Evolutionary conservation across 306 rosid species (phyloP).

Genomic region (Sechiopsis laciniata): DNA sequence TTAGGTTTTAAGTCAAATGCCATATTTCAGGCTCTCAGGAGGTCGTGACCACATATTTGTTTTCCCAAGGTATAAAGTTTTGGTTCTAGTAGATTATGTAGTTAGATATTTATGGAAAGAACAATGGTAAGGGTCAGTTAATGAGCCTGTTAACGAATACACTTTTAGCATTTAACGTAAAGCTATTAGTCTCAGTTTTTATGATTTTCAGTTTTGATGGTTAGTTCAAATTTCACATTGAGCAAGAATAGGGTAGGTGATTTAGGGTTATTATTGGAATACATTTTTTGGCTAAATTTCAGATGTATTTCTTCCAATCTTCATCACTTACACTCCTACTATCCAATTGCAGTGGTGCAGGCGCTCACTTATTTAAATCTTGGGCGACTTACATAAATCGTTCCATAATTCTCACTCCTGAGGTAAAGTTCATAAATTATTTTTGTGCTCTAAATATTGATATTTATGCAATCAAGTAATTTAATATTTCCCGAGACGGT

Average conservation of each 20-base stretch:
- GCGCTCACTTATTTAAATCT: conserved; percentile 91
- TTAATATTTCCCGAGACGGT: neutral
- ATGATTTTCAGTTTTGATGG: neutral
- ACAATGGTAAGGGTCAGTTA: neutral
- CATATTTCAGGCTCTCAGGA: conserved; percentile 85
- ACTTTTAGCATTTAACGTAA: neutral
- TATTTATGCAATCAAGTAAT: neutral
- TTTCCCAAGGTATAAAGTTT: conserved; percentile 64
- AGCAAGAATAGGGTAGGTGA: neutral
- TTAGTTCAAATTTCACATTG: neutral
- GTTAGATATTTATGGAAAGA: neutral
- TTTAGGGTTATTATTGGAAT: neutral
- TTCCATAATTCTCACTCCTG: conserved; percentile 84
- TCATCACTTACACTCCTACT: conserved; percentile 6
- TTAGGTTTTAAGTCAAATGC: conserved; percentile 88
- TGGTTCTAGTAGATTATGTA: neutral
- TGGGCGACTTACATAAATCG: conserved; percentile 83
- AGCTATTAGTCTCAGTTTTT: neutral
- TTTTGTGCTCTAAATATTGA: conserved; percentile 11
- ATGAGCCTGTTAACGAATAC: neutral
- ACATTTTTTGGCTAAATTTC: neutral
- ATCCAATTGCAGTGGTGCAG: conserved; percentile 66
- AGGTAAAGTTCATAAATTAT: conserved; percentile 42
- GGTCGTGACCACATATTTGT: conserved; percentile 91
- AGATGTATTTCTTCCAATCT: neutral